Base-by-base conservation (phyloP, 148 eudicot genomes). In the Talinum fruticosum region DNA sequence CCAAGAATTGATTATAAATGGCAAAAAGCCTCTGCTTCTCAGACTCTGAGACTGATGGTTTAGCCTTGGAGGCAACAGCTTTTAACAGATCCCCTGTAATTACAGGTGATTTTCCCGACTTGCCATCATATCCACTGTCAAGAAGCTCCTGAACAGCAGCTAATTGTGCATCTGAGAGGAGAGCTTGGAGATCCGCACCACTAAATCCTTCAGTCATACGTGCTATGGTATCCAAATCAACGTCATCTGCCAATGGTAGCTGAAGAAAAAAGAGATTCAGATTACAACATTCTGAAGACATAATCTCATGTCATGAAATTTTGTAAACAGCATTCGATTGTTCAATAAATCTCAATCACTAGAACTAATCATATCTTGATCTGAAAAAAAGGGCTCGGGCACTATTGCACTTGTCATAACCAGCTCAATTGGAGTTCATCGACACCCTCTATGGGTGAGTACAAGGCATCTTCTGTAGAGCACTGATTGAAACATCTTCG, bases 171-270 rank as follows among this genome's bases (percentile, higher is more conserved):
- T 96, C 99, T 28, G 97, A 96, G 68, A 96, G 90, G 80, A 93
- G 97, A 32, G 99, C 99, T 87, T 93, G 97, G 54, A 96, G 99
- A 87, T 96, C 99, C 32, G 99, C 99, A 71, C 99, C 99, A 78
- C 99, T 96, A 77, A 93, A 93, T 76, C 97, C 99, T 75, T 91
- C 93, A 30, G 97, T 91, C 83, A 87, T 83, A 62, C n/a, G 53
- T 81, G 99, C 93, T 79, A 91, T 78, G 23, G 82, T 77, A 6
- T 83, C 89, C 82, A 91, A 85, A 72, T 93, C 93, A 78, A 88
- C 86, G 47, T 93, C 92, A 78, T 81, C 82, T 35, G 86, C 89
- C 87, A 93, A 54, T 18, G 93, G 95, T 75, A 96, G 89, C 97
- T 96, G 91, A 81, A 85, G 53, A 76, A 78, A 77, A 69, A 7